Conservation (phyloP, 331 rosid genomes). For the Quercus lobata region DNA sequence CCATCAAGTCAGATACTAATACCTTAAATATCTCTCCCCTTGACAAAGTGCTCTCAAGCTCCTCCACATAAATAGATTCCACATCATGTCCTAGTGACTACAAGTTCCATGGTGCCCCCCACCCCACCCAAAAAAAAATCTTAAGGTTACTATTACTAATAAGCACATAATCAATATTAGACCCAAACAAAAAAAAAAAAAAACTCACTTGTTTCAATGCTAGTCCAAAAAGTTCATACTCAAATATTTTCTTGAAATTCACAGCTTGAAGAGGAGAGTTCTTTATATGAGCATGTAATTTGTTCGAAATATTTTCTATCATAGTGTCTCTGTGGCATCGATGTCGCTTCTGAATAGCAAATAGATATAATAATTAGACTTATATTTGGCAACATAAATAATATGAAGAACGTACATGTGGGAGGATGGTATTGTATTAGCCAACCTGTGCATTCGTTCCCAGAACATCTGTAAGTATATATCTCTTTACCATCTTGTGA, state of each 20-base stretch:
- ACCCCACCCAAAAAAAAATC: background rate
- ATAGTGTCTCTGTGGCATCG: slow-evolving; percentile 51
- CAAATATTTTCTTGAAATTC: slow-evolving; percentile 62
- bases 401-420: background rate
- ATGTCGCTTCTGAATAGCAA: slow-evolving; percentile 64
- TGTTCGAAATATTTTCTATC: slow-evolving; percentile 49
- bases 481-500: slow-evolving; percentile 64
- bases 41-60: slow-evolving; percentile 41
- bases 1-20: slow-evolving; percentile 76
- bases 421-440: background rate
- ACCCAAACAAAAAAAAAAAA: background rate
- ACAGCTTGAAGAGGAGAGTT: slow-evolving; percentile 40
- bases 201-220: slow-evolving; percentile 73
- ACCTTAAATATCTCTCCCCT: slow-evolving; percentile 49
- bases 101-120: slow-evolving; percentile 7
- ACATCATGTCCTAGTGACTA: slow-evolving; percentile 66
- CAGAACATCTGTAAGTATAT: slow-evolving; percentile 56
- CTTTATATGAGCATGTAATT: slow-evolving; percentile 43
- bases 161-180: background rate
- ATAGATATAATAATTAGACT: background rate
- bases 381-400: background rate
- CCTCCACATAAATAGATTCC: slow-evolving; percentile 65
- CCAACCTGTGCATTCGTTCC: slow-evolving; percentile 87
- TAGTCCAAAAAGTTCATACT: slow-evolving; percentile 63
- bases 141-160: background rate